A percentile compares a stretch with the other conserved stretches of the same genome.
Evolutionary conservation across 2,329 filamentous ascomycete species (phyloP).

Genomic region (Apiospora arundinis): DNA sequence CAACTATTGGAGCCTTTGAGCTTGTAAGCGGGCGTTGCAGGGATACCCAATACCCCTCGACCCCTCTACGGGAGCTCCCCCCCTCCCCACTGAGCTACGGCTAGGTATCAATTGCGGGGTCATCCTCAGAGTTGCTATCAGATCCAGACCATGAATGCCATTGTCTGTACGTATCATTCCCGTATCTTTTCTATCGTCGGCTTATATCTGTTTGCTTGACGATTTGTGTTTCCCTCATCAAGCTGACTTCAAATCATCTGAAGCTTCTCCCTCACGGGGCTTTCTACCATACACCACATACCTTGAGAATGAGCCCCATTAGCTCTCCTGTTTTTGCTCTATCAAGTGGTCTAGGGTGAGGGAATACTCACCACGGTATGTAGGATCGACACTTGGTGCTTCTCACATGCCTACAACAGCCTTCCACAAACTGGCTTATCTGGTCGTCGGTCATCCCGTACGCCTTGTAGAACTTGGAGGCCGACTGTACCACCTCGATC

Average conservation of each 20-base stretch:
- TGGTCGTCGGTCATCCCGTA: constrained; percentile 3
- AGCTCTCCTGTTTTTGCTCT: background rate
- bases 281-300: background rate
- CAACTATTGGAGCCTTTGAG: background rate
- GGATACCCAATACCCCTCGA: background rate
- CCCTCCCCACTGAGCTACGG: background rate
- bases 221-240: background rate
- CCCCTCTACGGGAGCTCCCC: background rate
- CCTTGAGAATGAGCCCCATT: background rate
- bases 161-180: too few species aligned
- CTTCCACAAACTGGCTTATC: background rate
- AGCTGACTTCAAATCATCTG: background rate
- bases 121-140: background rate
- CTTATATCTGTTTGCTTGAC: too few species aligned
- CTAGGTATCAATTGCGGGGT: background rate
- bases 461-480: background rate
- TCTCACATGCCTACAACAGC: background rate
- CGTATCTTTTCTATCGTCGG: too few species aligned
- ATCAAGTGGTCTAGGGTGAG: background rate
- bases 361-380: background rate
- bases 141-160: too few species aligned
- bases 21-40: background rate
- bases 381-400: background rate
- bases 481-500: background rate
- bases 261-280: background rate